These are phyloP conservation scores for Globisporangium paddicum DNA, from an alignment of 352 stramenopile genomes.

Conservation along the genomic window DNA sequence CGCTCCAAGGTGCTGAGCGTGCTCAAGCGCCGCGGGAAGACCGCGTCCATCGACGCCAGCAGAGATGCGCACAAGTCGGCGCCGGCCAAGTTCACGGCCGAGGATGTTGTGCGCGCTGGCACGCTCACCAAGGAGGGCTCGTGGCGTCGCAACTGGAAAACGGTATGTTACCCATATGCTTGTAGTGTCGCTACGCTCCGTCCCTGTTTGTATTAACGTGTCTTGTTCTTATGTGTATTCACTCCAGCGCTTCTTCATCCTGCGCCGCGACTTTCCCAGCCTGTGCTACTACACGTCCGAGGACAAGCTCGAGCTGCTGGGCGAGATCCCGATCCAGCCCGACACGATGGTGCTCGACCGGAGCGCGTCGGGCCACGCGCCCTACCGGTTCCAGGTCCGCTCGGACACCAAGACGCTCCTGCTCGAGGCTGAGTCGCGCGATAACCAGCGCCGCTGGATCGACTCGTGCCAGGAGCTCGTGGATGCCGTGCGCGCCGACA, in stretches of 20 bases:
- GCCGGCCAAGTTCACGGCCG: conserved; percentile 60
- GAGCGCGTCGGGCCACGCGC: conserved; percentile 40
- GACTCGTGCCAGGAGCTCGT: conserved; percentile 63
- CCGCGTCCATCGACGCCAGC: conserved; percentile 11
- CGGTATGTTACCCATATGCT: conserved; percentile 19
- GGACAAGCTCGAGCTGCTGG: conserved; percentile 75
- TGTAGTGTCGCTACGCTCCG: background rate
- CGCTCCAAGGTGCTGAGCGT: conserved; percentile 71
- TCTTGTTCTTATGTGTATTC: background rate
- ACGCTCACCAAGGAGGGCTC: conserved; percentile 76
- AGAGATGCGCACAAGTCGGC: conserved; percentile 19
- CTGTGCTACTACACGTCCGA: conserved; percentile 83
- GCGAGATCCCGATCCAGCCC: conserved; percentile 56
- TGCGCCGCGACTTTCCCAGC: conserved; percentile 66
- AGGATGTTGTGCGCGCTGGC: conserved; percentile 56
- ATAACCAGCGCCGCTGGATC: conserved; percentile 67
- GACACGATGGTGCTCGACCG: conserved; percentile 78
- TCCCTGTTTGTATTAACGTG: background rate
- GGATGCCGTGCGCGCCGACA: conserved; percentile 55
- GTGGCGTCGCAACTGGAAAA: conserved; percentile 86
- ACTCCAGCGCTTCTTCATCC: conserved; percentile 65
- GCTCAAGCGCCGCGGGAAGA: conserved; percentile 60
- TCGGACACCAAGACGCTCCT: conserved; percentile 49
- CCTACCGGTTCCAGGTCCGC: conserved; percentile 68
- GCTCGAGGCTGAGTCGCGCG: conserved; percentile 59